Evolutionary conservation across 306 rosid species (phyloP), one percentile per base, ranked within the genome.

Genomic region (Corylus heterophylla): DNA sequence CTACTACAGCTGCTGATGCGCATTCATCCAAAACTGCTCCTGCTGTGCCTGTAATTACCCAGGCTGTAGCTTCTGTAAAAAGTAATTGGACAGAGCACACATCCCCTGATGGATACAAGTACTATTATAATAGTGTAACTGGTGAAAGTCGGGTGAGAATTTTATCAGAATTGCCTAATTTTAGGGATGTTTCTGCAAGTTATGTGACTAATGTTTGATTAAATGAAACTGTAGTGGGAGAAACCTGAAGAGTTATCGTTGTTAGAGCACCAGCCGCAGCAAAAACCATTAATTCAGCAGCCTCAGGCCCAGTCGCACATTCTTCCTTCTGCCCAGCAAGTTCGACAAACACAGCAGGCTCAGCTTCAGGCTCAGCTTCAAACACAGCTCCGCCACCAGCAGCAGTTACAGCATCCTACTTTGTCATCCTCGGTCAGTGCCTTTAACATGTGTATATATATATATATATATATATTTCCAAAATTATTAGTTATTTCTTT

Each of bases 91-190:
- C 97, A 45, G 99, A 96, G 78, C 99, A 96, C 83, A 70, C 88
- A 51, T 96, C 97, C 83, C 99, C 99, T 0, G 98, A 96, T 83
- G 96, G 94, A 78, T 93, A 90, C 86, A 96, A 91, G 76, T 95
- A 95, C 81, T 95, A 91, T 83, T 86, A 95, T 80, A 95, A 92
- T 81, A 81, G 89, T 83, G 83, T 84, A 18, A 90, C 96, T n/a
- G 91, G 96, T 66, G 97, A 92, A 89, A 95, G 98, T 78, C 90
- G 88, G 93, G 99, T 96, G 63, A 75, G 89, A 76, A 79, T 74
- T 62, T 64, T 67, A 44, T 80, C 78, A 66, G 20, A 73, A 59
- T 81, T 87, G 64, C 55, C 74, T 14, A 74, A 25, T 45, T 48
- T 4, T 80, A 17, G 72, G 64, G 44, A 66, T 50, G 79, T 79